Conservation (phyloP, 2,329 filamentous ascomycete genomes). For the Thermothelomyces thermophilus region DNA sequence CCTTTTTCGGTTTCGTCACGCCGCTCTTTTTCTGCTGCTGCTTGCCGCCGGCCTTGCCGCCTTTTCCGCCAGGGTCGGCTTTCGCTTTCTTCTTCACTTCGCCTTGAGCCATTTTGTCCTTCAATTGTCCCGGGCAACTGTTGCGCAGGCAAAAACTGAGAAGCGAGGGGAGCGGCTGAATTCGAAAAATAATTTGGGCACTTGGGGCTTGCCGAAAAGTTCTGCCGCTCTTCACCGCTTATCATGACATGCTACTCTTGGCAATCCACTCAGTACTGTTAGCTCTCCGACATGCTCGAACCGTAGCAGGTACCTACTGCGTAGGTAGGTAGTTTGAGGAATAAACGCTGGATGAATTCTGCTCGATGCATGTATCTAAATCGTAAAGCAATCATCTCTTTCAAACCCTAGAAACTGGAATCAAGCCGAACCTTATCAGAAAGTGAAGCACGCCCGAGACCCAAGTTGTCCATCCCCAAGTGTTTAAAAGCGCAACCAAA, state of each 20-base stretch:
- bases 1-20: slow-evolving; percentile 43
- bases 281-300: too few species aligned
- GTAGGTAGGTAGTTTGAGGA: too few species aligned
- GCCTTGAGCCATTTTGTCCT: slow-evolving; percentile 47
- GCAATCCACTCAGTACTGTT: too few species aligned
- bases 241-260: not conserved
- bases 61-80: slow-evolving; percentile 35
- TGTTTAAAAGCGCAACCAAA: not conserved
- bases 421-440: too few species aligned
- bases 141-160: not conserved
- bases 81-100: slow-evolving; percentile 42
- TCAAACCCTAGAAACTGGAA: too few species aligned
- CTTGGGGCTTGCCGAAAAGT: not conserved
- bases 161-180: not conserved
- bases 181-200: slow-evolving; percentile 5
- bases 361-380: too few species aligned
- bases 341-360: too few species aligned
- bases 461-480: not conserved
- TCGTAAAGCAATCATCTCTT: too few species aligned
- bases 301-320: not conserved
- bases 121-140: not conserved
- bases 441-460: too few species aligned
- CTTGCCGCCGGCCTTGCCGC: slow-evolving; percentile 25
- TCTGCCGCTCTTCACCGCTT: slow-evolving; percentile 13
- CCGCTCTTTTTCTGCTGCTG: slow-evolving; percentile 32